Base-by-base conservation (phyloP, 805 yeast genomes). In the Yarrowia sp. region DNA sequence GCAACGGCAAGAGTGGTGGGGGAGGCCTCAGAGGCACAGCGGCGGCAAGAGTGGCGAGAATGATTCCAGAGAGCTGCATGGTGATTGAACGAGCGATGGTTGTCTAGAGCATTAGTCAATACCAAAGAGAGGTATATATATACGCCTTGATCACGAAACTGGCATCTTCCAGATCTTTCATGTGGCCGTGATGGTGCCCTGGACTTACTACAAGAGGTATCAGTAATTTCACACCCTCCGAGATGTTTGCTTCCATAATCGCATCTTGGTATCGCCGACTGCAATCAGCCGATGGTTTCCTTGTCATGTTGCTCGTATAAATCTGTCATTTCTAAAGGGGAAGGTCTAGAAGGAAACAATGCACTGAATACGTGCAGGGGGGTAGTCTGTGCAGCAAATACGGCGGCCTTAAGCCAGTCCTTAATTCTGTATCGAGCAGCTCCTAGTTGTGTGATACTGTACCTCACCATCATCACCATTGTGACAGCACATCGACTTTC, bases 1-100 rank as follows among this genome's bases (percentile, higher is more conserved):
- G 63, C 63, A 7, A 41, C 36, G 26, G 63, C 63, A 15, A 56
- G 63, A 15, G 63, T 41, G 48, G 63, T 56, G 26, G 61, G 46
- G 5, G 61, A 22, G 38, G 63, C 22, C 48, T 56, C 48, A 5
- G 46, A 14, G 19, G 63, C 63, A 41, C 63, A 10, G 40, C 46
- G 15, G 63, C 48, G 63, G 48, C 63, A 41, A 56, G 38, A 42
- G 63, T 42, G 16, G 63, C 32, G 26, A 56, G 38, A 36, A 56
- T 16, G 48, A 56, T 43, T 41, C 48, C 63, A 14, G 63, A 56
- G 11, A 56, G 48, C 40, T 41, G 63, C 63, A 56, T 56, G 7
- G 59, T 53, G 46, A 8, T 38, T 16, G 14, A 11, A 42, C 11
- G 42, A 38, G 36, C 19, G 2, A 16, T 12, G 22, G 7, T 40